These are phyloP conservation scores for Epichloe sylvatica DNA, from an alignment of 2,329 filamentous ascomycete genomes.

Conservation along the genomic window DNA sequence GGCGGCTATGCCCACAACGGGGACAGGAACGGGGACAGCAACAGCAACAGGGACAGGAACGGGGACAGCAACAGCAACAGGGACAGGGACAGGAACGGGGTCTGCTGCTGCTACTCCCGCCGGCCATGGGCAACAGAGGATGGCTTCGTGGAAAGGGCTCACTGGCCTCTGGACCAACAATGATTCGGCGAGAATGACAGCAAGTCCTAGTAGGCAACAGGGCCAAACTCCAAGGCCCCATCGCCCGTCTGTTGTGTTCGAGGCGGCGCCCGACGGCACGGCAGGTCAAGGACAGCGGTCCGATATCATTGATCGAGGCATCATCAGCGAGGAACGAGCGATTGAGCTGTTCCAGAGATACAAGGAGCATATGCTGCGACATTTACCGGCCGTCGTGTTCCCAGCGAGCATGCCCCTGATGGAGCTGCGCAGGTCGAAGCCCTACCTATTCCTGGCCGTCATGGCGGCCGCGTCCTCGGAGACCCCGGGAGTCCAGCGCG, in stretches of 20 bases:
- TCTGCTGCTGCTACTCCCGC: too few relatives aligned
- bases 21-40: not conserved
- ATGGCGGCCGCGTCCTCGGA: conserved; percentile 52
- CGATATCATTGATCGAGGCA: conserved; percentile 45
- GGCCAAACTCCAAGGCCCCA: not conserved
- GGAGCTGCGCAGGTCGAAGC: conserved; percentile 44
- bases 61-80: too few relatives aligned
- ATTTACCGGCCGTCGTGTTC: conserved; percentile 51
- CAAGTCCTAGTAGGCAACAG: not conserved
- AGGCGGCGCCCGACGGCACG: not conserved
- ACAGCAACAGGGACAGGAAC: too few relatives aligned
- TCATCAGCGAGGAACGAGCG: conserved; percentile 43
- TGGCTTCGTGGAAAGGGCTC: not conserved
- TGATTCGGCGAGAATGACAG: not conserved
- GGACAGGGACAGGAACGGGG: too few relatives aligned
- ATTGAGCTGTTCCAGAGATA: conserved; percentile 44
- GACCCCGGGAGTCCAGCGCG: conserved; percentile 40
- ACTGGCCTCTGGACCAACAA: not conserved
- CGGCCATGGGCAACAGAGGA: not conserved
- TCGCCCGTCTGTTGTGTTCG: not conserved
- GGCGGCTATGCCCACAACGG: conserved; percentile 7
- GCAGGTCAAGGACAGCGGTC: conserved; percentile 7
- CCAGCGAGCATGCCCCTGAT: conserved; percentile 36
- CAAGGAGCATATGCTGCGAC: conserved; percentile 42
- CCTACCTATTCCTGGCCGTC: conserved; percentile 56